Evolutionary conservation across 2,329 filamentous ascomycete genomes (phyloP).

Genomic region (Coniochaeta sp.): DNA sequence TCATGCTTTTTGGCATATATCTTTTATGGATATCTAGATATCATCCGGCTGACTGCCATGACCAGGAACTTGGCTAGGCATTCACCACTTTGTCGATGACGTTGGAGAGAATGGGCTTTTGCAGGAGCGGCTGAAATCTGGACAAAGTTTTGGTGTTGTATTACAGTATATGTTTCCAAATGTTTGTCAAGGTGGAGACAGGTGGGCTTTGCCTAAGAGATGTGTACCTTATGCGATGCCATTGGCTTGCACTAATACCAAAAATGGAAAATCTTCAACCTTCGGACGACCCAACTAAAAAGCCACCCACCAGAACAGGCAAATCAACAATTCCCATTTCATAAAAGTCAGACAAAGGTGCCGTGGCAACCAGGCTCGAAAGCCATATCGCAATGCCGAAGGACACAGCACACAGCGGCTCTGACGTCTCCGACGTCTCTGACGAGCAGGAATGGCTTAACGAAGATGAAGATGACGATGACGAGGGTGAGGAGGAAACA

Average conservation of each 20-base stretch:
- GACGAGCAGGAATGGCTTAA: slow-evolving; percentile 27
- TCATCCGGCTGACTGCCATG: background rate
- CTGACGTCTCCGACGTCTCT: slow-evolving; percentile 24
- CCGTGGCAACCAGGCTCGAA: background rate
- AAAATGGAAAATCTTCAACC: slow-evolving; percentile 7
- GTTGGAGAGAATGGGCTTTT: too few relatives aligned
- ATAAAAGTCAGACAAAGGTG: background rate
- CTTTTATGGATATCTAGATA: background rate
- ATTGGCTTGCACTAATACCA: background rate
- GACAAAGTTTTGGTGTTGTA: too few relatives aligned
- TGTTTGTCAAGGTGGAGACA: background rate
- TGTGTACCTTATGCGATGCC: background rate
- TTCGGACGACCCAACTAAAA: background rate
- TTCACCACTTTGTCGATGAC: too few relatives aligned
- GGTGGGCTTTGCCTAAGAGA: background rate
- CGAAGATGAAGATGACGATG: slow-evolving; percentile 32
- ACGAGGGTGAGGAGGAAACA: slow-evolving; percentile 53
- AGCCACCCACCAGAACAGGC: background rate
- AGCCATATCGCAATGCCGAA: slow-evolving; percentile 3
- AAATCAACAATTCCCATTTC: slow-evolving; percentile 5
- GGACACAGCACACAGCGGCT: slow-evolving; percentile 9
- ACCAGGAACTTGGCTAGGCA: too few relatives aligned
- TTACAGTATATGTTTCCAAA: too few relatives aligned
- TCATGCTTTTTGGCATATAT: background rate
- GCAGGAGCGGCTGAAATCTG: too few relatives aligned